These are phyloP conservation scores for Ophiostoma montium DNA, from an alignment of 2,329 filamentous ascomycete species.

Conservation along the genomic window DNA sequence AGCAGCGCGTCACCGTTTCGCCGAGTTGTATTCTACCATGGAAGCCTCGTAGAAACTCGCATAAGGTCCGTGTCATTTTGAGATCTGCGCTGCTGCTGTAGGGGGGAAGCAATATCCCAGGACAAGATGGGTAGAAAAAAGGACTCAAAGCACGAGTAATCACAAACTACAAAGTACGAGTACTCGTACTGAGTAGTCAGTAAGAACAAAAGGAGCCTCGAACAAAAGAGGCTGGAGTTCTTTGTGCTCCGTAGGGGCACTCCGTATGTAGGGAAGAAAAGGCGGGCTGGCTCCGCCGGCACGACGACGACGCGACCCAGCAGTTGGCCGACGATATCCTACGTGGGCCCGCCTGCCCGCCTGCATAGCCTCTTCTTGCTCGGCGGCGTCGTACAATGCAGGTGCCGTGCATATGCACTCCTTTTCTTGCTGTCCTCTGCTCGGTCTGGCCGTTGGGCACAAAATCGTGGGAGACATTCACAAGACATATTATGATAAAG, in stretches of 20 bases:
- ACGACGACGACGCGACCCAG: constrained; percentile 7
- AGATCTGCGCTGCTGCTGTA: not conserved
- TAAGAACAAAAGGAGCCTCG: no score
- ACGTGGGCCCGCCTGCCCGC: not conserved
- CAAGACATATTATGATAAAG: no score
- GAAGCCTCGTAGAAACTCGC: not conserved
- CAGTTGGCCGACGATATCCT: not conserved
- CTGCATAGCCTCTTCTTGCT: not conserved
- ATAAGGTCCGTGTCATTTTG: constrained; percentile 7
- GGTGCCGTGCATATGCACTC: constrained; percentile 1
- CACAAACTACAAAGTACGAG: no score
- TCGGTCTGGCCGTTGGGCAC: not conserved
- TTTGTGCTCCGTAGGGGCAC: no score
- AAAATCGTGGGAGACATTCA: no score
- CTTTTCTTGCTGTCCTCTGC: not conserved
- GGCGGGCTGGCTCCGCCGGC: constrained; percentile 5
- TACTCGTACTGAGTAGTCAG: no score
- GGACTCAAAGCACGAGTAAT: not conserved
- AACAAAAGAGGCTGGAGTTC: not conserved
- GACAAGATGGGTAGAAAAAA: not conserved
- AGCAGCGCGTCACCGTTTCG: no score
- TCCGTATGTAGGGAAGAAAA: not conserved
- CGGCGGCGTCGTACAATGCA: not conserved
- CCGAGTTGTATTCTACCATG: no score
- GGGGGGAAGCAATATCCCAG: not conserved